Evolutionary conservation across 768 basidiomycete species (phyloP), one percentile per base, ranked within the genome.

Genomic region (Xerocomus potaroensis): DNA sequence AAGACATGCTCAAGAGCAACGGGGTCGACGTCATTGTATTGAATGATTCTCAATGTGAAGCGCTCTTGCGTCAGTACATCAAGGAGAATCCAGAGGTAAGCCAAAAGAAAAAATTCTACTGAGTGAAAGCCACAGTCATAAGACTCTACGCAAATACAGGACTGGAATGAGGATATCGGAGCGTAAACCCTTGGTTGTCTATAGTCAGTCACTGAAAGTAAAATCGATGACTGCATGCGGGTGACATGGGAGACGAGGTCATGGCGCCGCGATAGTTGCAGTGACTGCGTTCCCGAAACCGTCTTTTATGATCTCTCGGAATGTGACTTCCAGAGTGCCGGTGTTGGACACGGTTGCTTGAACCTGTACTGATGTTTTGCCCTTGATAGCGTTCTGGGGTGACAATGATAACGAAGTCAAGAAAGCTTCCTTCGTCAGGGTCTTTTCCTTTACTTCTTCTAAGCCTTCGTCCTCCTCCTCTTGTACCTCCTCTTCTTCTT

Each of bases 131-230:
- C 41, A 34, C 48, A 31, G 21, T 45, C 23, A 38, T 41, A 41
- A 48, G 32, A 30, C 19, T 59, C 50, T 58, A 53, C 39, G 42
- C n/a, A 37, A 35, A 53, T 48, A 39, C 47, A 74, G 73, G 72
- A 76, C 49, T 82, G 80, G 80, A 69, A 75, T 52, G 80, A 82
- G 55, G 82, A 83, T 61, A 80, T 82, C 36, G 82, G 80, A 18
- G 74, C 76, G 54, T 57, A 49, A 43, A 45, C 22, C 26, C 22
- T 41, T 39, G 39, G 47, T 47, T 26, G n/a, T 53, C 48, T 53
- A 43, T 46, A 39, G 11, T n/a, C 27, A 10, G 37, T 39, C 27
- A 18, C 41, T 58, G 38, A 26, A 18, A n/a, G 34, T 9, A 8
- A 12, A 19, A 45, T 30, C 6, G 14, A 41, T 22, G 12, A 23